phyloP scores from a whole-genome alignment of 2,329 filamentous ascomycete genomes.

The Bipolaris bicolor region DNA sequence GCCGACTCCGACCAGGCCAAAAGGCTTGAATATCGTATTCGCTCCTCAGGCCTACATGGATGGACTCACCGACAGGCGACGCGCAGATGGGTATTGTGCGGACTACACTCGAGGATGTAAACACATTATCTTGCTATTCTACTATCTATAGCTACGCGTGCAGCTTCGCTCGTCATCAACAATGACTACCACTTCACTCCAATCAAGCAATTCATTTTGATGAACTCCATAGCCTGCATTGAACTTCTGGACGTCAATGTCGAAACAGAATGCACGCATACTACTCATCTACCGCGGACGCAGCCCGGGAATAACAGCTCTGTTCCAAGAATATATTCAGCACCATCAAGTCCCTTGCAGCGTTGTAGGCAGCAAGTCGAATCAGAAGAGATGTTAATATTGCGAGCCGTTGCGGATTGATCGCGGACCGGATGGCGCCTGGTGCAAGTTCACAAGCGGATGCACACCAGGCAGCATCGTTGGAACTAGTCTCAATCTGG shows the following conservation, averaged over 20 bases:
- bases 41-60: too few species aligned
- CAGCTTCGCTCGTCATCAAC: too few species aligned
- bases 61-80: too few species aligned
- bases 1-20: neutral
- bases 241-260: too few species aligned
- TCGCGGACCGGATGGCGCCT: neutral
- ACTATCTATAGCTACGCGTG: too few species aligned
- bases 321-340: neutral
- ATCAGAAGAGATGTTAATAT: neutral
- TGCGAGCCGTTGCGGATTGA: too few species aligned
- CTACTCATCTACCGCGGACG: neutral
- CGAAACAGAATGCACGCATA: neutral
- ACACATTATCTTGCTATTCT: too few species aligned
- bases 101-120: too few species aligned
- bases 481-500: constrained; percentile 3
- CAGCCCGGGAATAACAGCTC: neutral
- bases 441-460: neutral
- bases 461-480: constrained; percentile 1
- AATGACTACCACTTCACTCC: too few species aligned
- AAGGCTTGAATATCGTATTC: neutral
- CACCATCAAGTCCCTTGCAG: neutral
- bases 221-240: too few species aligned
- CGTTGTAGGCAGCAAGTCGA: neutral
- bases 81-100: too few species aligned
- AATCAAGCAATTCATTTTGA: too few species aligned